These are phyloP conservation scores for Smittium mucronatum DNA, from an alignment of 371 early-diverging fungal species.

Conservation along the genomic window DNA sequence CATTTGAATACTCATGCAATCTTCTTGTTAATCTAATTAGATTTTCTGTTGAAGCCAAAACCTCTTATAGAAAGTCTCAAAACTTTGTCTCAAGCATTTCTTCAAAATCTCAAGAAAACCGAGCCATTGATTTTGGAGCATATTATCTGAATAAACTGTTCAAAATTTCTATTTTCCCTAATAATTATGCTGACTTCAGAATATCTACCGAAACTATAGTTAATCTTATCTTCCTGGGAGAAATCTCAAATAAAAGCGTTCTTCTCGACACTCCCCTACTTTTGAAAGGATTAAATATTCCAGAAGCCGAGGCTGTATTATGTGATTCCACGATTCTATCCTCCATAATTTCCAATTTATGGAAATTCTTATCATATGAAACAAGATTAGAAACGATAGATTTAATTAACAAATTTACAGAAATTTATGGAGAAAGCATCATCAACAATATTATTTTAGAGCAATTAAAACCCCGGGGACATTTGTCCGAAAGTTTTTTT, in stretches of 20 bases:
- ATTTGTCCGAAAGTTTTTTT: background rate
- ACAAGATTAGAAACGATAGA: background rate
- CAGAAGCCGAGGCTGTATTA: background rate
- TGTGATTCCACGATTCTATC: background rate
- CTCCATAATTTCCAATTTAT: slow-evolving; percentile 1
- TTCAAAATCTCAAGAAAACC: background rate
- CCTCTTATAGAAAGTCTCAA: background rate
- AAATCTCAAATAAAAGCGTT: background rate
- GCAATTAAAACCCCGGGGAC: background rate
- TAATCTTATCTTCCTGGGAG: background rate
- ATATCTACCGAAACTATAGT: background rate
- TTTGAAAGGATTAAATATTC: background rate
- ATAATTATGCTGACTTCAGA: background rate
- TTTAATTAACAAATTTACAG: background rate
- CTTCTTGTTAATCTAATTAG: background rate
- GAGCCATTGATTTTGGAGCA: background rate
- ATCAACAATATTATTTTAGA: background rate
- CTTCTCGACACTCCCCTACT: background rate
- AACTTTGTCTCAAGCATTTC: background rate
- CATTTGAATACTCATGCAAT: background rate
- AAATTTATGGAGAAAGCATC: slow-evolving; percentile 4
- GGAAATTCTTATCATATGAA: background rate
- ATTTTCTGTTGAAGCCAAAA: background rate
- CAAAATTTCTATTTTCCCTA: background rate
- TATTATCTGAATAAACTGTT: background rate